Base-by-base conservation (phyloP, 805 yeast species). In the Kuraishia hungarica region DNA sequence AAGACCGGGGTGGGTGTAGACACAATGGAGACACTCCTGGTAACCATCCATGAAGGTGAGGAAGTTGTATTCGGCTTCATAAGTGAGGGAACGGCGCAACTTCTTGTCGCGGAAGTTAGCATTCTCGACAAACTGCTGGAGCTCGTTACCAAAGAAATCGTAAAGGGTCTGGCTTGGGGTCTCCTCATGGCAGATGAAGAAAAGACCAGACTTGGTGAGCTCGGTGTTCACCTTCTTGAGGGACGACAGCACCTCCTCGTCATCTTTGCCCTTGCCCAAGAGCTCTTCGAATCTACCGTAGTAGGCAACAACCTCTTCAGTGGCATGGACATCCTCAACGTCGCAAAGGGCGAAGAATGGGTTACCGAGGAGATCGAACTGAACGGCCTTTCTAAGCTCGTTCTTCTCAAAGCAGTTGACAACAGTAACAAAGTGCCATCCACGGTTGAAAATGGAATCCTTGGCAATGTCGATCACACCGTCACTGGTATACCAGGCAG, bases 11-110 rank as follows among this genome's bases (percentile, higher is more conserved):
- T 65, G 69, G 21, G 67, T 60, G 56, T 60, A 65, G 28, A 58
- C 54, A 53, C 69, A 65, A 51, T 65, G 69, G 47, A 65, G 55
- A 52, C 69, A 62, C 58, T 64, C 67, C 57, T 64, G 67, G 55
- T 64, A 64, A 13, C 67, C 67, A 54, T 64, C 67, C 24, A 64
- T 56, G 46, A 64, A 64, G 20, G 66, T 63, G 28, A 62, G 52
- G 50, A 59, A 58, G 49, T 60, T 59, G 56, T 64, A 64, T 52
- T 64, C 64, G 50, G 63, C 59, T 56, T 64, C 66, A 52, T 64
- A 64, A 15, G 59, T 54, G 21, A 64, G 53, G 29, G 63, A 56
- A 50, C 64, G 61, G 35, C 64, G 63, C 50, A 63, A 53, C 17
- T 35, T 50, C 48, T 52, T 62, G 24, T 48, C 48, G 46, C 63